phyloP scores from a whole-genome alignment of 805 yeast genomes.

The Wickerhamomyces tratensis region DNA sequence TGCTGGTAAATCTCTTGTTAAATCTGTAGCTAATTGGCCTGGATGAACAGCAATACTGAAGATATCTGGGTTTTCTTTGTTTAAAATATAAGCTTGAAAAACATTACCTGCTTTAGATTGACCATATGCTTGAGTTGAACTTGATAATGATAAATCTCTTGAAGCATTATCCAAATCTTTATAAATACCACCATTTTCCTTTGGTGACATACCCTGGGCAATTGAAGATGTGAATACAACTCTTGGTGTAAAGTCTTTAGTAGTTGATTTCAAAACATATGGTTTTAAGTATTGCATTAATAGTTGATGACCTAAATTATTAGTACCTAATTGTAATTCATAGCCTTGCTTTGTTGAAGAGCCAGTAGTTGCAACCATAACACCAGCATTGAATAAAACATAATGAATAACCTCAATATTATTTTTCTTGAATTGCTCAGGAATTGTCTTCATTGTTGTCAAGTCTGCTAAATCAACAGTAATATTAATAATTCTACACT shows the following conservation, averaged over 20 bases:
- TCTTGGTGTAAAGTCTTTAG: slow-evolving; percentile 20
- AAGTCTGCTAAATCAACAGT: slow-evolving; percentile 26
- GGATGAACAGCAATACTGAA: slow-evolving; percentile 30
- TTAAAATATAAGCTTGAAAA: slow-evolving; percentile 27
- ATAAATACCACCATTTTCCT: slow-evolving; percentile 19
- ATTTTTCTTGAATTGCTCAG: slow-evolving; percentile 11
- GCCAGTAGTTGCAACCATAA: slow-evolving; percentile 22
- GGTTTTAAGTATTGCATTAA: slow-evolving; percentile 28
- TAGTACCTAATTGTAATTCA: slow-evolving; percentile 32
- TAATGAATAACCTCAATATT: slow-evolving; percentile 15
- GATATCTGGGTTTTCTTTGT: slow-evolving; percentile 17
- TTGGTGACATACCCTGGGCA: slow-evolving; percentile 20
- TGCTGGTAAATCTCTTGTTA: slow-evolving; percentile 16
- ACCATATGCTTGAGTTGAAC: slow-evolving; percentile 16
- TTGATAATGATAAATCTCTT: not conserved
- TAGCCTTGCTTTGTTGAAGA: slow-evolving; percentile 27
- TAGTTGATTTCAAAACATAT: slow-evolving; percentile 21
- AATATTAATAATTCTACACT: slow-evolving; percentile 12
- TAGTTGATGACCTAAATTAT: slow-evolving; percentile 29
- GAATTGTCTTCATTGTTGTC: slow-evolving; percentile 24
- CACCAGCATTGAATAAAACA: slow-evolving; percentile 30
- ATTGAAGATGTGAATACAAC: slow-evolving; percentile 34
- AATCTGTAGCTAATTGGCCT: slow-evolving; percentile 27
- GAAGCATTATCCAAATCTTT: slow-evolving; percentile 17
- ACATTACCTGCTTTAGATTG: slow-evolving; percentile 34